These are phyloP conservation scores for Akanthomyces muscarius DNA, from an alignment of 2,329 filamentous ascomycete genomes.

Conservation along the genomic window DNA sequence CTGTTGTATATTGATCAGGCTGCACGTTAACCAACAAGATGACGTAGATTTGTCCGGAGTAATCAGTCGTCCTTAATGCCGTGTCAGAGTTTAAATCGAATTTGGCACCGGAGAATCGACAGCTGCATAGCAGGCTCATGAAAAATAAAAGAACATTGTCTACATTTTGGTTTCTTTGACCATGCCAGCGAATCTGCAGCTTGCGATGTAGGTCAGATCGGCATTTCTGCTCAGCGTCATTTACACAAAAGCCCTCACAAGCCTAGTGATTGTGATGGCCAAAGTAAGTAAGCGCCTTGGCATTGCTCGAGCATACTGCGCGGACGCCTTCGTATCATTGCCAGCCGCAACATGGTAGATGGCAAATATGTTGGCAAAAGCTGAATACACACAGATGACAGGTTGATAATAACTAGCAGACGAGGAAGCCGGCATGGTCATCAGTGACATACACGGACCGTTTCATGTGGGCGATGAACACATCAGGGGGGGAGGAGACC, in stretches of 20 bases:
- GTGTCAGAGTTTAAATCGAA: too few species aligned
- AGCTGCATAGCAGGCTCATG: too few species aligned
- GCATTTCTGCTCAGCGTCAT: not conserved
- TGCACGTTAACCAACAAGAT: not conserved
- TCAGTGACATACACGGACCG: conserved; percentile 9
- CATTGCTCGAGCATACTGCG: not conserved
- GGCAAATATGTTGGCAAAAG: too few species aligned
- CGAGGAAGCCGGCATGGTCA: not conserved
- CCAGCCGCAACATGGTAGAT: not conserved
- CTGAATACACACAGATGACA: too few species aligned
- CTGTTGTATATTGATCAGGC: not conserved
- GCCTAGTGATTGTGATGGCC: not conserved
- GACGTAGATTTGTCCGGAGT: not conserved
- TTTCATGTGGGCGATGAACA: conserved; percentile 8
- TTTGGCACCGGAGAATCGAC: not conserved
- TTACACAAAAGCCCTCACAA: not conserved
- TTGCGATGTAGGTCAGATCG: not conserved
- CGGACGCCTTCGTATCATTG: not conserved
- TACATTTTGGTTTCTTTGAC: too few species aligned
- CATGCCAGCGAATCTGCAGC: not conserved
- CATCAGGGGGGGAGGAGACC: not conserved
- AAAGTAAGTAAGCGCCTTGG: conserved; percentile 1
- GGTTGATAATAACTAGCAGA: not conserved
- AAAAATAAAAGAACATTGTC: too few species aligned
- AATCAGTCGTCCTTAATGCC: not conserved